Evolutionary conservation across 768 basidiomycete species (phyloP).

Genomic region (Lentinula raphanica): DNA sequence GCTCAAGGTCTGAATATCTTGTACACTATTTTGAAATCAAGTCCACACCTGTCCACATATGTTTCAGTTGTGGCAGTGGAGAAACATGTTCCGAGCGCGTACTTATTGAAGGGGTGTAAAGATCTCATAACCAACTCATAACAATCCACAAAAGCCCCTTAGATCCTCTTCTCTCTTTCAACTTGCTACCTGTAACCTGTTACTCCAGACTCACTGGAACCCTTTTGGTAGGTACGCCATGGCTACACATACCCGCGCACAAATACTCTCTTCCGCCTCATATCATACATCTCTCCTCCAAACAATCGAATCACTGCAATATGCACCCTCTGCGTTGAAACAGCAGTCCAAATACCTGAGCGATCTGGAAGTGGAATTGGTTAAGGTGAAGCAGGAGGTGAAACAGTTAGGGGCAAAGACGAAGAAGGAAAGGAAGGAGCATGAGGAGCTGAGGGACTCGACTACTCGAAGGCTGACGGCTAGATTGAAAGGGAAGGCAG

Average conservation of each 20-base stretch:
- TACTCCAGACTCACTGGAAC: background rate
- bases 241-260: background rate
- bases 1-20: too few species aligned
- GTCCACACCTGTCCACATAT: too few species aligned
- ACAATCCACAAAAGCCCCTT: background rate
- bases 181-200: too few species aligned
- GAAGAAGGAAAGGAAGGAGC: conserved; percentile 40
- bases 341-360: conserved; percentile 31
- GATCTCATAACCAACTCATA: too few species aligned
- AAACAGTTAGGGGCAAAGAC: conserved; percentile 29
- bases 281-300: conserved; percentile 33
- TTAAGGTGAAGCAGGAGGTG: conserved; percentile 19
- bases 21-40: too few species aligned
- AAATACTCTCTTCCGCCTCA: conserved; percentile 30
- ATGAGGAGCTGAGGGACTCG: conserved; percentile 35
- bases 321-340: conserved; percentile 31
- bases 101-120: too few species aligned
- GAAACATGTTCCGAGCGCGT: too few species aligned
- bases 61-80: too few species aligned
- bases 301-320: conserved; percentile 32
- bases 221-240: background rate
- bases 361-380: conserved; percentile 27
- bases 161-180: background rate
- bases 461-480: conserved; percentile 33
- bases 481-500: conserved; percentile 33